Conservation (phyloP, 768 basidiomycete species). For the Trametes maxima region DNA sequence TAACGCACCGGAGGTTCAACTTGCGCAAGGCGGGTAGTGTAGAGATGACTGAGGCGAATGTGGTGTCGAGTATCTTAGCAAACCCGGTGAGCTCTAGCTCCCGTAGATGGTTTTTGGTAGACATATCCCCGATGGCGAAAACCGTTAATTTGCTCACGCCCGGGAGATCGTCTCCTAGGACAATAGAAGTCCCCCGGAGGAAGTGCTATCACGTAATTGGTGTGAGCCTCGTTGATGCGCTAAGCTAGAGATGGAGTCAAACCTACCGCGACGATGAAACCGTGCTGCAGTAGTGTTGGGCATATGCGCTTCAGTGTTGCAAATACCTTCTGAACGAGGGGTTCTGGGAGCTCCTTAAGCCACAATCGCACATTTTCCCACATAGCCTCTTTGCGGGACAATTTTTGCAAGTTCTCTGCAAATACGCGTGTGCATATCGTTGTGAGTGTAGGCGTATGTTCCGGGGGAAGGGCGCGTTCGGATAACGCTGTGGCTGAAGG, state of each 20-base stretch:
- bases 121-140: slow-evolving; percentile 38
- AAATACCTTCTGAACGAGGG: slow-evolving; percentile 52
- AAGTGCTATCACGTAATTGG: slow-evolving; percentile 55
- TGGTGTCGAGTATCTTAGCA: slow-evolving; percentile 50
- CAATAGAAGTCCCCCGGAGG: slow-evolving; percentile 53
- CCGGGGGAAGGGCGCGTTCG: slow-evolving; percentile 40
- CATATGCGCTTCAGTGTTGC: slow-evolving; percentile 49
- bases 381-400: slow-evolving; percentile 40
- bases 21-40: slow-evolving; percentile 47
- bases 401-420: slow-evolving; percentile 43
- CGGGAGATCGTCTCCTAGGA: slow-evolving; percentile 50
- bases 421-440: slow-evolving; percentile 55
- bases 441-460: slow-evolving; percentile 46
- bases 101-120: slow-evolving; percentile 35
- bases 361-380: slow-evolving; percentile 46
- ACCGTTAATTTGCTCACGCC: slow-evolving; percentile 57
- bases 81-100: slow-evolving; percentile 57
- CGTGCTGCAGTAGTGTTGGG: slow-evolving; percentile 55
- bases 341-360: slow-evolving; percentile 54
- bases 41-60: slow-evolving; percentile 53
- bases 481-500: slow-evolving; percentile 58
- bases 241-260: background rate
- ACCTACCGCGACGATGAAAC: slow-evolving; percentile 57
- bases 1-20: slow-evolving; percentile 55
- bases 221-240: background rate